phyloP scores from a whole-genome alignment of 2,329 filamentous ascomycete species.

The Arachnomyces sp. region DNA sequence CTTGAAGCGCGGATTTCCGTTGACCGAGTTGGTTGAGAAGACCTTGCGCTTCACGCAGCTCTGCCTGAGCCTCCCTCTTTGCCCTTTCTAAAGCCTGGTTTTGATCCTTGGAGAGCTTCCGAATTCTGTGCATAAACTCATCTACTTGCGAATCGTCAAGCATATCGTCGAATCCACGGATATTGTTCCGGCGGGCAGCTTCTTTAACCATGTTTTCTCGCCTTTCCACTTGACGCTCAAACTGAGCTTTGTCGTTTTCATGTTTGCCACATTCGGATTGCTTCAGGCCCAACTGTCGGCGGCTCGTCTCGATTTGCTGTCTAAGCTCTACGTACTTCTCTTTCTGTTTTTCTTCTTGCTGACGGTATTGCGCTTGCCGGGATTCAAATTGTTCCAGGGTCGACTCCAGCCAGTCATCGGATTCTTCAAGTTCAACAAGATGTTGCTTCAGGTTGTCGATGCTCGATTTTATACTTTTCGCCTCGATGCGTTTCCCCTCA shows the following conservation, averaged over 20 bases:
- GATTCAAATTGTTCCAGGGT: slow-evolving; percentile 72
- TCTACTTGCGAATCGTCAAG: slow-evolving; percentile 65
- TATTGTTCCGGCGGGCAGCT: slow-evolving; percentile 65
- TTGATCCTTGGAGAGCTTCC: slow-evolving; percentile 69
- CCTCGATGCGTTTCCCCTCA: slow-evolving; percentile 67
- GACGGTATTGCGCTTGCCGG: slow-evolving; percentile 57
- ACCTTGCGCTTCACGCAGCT: slow-evolving; percentile 64
- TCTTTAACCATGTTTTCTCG: slow-evolving; percentile 70
- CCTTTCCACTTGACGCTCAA: slow-evolving; percentile 68
- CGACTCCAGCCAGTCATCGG: slow-evolving; percentile 65
- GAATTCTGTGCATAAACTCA: slow-evolving; percentile 70
- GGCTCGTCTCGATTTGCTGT: slow-evolving; percentile 41
- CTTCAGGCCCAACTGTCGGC: slow-evolving; percentile 33
- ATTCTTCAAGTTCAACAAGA: slow-evolving; percentile 69
- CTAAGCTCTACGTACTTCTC: slow-evolving; percentile 59
- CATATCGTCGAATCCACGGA: slow-evolving; percentile 77
- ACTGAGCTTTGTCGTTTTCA: slow-evolving; percentile 78
- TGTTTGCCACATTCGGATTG: slow-evolving; percentile 57
- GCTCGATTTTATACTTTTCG: slow-evolving; percentile 60
- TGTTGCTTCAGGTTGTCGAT: slow-evolving; percentile 63
- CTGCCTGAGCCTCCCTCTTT: slow-evolving; percentile 64
- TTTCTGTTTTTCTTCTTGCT: slow-evolving; percentile 57
- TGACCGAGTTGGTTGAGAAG: slow-evolving; percentile 67
- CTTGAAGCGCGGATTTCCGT: slow-evolving; percentile 61
- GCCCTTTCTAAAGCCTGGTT: slow-evolving; percentile 68